Evolutionary conservation across 805 yeast species (phyloP), one percentile per base, ranked within the genome.

Genomic region (Kodamaea restingae): DNA sequence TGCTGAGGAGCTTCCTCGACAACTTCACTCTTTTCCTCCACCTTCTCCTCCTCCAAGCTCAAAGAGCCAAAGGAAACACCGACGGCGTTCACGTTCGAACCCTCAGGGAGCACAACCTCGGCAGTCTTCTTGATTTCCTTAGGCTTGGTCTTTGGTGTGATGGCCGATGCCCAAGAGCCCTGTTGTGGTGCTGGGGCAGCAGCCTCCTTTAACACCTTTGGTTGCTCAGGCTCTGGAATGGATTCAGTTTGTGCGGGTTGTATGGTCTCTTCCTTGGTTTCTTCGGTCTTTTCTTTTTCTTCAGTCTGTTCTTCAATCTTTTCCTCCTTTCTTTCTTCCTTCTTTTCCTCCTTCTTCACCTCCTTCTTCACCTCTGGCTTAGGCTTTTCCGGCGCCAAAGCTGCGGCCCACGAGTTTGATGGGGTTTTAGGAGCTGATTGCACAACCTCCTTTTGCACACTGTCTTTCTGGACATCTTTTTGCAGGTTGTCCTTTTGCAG

Each of bases 151-250:
- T 65, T 66, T 30, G 71, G 73, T 39, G 71, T 62, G 38, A 81
- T 81, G 50, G 82, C 76, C 12, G 88, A 76, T 21, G 88, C 87
- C 85, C 88, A 81, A 4, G 87, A 70, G 52, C 70, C 66, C 48
- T 67, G 58, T 11, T 71, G 68, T 15, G 82, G 81, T 39, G 44
- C 55, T 67, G 78, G 52, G 70, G 60, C 35, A 60, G 64, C 18
- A 72, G 78, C 53, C 60, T 65, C 52, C 40, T 56, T 55, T 41
- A 55, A 55, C 26, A 51, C 55, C 21, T 56, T 55, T 29, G 40
- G 32, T 31, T 28, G 30, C 9, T 24, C 32, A 11, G 36, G 14
- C 21, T 32, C 47, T 17, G 38, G 35, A 12, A 25, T 45, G 15
- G 32, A 40, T 30, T 46, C 52, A 7, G 7, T 9, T 21, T 7